Base-by-base conservation (phyloP, 176 grass and related monocot genomes). In the Aegilops umbellulata region DNA sequence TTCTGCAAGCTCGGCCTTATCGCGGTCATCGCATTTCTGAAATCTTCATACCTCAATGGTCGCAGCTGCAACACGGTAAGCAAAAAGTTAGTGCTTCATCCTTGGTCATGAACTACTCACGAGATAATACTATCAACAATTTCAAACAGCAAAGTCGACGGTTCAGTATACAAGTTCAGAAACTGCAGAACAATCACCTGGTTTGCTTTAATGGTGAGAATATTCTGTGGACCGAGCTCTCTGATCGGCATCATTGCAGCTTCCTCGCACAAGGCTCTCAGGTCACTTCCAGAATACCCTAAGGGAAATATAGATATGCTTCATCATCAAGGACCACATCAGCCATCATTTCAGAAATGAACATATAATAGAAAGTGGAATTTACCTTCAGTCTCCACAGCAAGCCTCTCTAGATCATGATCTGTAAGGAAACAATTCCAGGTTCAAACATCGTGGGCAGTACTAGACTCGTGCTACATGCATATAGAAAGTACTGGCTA, bases 221-320 rank as follows among this genome's bases (percentile, higher is more conserved):
- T 98, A 85, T 97, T 91, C 22, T 88, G 90, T 57, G 92, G 94
- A 62, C 90, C 97, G 46, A 98, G 88, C 82, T 95, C 97, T 92
- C 97, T 91, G 79, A 96, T 91, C 62, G 97, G 97, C 94, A 94
- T 92, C 97, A 98, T 98, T 47, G 97, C 97, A 82, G 97, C 88
- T 94, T 98, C 97, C 86, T 94, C 94, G 62, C 97, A 95, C 80
- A 98, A 58, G 11, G 94, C 97, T 83, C 93, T 92, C 75, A 98
- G 82, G 80, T 98, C 97, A 84, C 97, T 98, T 62, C 97, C 97
- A 41, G 97, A 98, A 91, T 98, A 98, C 70, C 97, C 97, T 98
- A 87, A 87, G 3, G 39, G 79, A 25, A 42, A 85, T 41, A 78
- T 2, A 57, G 19, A 57, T 29, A 15, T 55, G 79, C 57, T 75